phyloP scores from a whole-genome alignment of 768 basidiomycete genomes.

The Rubroboletus pulcherrimus region DNA sequence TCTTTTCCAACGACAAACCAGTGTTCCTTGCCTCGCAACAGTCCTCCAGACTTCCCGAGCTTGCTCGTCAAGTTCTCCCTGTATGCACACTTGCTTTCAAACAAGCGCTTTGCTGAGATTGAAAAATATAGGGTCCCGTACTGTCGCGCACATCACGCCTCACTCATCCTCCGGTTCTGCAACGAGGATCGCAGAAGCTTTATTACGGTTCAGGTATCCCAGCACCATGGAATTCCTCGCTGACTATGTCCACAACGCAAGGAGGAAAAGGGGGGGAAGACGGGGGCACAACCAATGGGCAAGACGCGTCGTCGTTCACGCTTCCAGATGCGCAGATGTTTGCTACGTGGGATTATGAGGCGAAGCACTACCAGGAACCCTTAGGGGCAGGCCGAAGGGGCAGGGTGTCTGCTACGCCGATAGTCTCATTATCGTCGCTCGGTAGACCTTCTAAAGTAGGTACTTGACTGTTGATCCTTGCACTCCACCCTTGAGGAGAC shows the following conservation, averaged over 20 bases:
- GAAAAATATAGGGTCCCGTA: constrained; percentile 46
- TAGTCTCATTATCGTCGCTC: constrained; percentile 20
- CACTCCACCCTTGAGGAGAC: no score
- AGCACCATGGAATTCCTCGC: constrained; percentile 45
- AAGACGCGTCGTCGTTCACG: constrained; percentile 29
- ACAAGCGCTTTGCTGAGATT: not conserved
- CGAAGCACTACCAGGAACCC: constrained; percentile 39
- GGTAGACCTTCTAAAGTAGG: constrained; percentile 24
- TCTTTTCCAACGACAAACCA: constrained; percentile 49
- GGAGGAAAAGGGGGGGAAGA: constrained; percentile 28
- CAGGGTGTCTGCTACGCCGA: constrained; percentile 14
- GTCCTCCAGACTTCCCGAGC: constrained; percentile 58
- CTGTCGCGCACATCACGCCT: constrained; percentile 59
- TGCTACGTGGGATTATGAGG: constrained; percentile 49
- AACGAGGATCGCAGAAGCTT: constrained; percentile 41
- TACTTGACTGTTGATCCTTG: constrained; percentile 1
- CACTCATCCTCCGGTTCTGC: constrained; percentile 60
- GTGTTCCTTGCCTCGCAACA: constrained; percentile 65
- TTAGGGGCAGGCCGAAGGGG: constrained; percentile 30
- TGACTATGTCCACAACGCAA: constrained; percentile 8
- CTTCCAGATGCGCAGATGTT: constrained; percentile 48
- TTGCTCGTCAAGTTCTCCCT: constrained; percentile 63
- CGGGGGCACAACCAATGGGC: constrained; percentile 12
- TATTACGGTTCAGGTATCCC: constrained; percentile 38
- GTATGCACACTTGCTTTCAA: constrained; percentile 38